phyloP scores from a whole-genome alignment of 2,329 filamentous ascomycete genomes.

The Lachnellula occidentalis region DNA sequence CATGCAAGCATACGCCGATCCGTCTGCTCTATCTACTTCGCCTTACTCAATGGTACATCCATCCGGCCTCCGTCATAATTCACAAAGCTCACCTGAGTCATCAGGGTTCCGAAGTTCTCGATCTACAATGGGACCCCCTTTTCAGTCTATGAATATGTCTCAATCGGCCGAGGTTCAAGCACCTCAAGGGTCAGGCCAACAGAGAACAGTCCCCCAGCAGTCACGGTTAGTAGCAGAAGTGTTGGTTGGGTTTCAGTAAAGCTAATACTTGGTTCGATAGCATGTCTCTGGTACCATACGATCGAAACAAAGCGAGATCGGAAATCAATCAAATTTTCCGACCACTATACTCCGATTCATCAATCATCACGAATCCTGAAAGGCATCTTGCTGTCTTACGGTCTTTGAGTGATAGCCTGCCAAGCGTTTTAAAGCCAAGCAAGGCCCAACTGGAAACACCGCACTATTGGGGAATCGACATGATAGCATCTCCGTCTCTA shows the following conservation, averaged over 20 bases:
- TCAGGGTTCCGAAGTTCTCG: slow-evolving; percentile 32
- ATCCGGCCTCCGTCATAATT: slow-evolving; percentile 32
- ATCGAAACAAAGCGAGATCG: slow-evolving; percentile 32
- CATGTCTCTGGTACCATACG: slow-evolving; percentile 30
- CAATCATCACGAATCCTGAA: slow-evolving; percentile 31
- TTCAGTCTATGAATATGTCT: slow-evolving; percentile 31
- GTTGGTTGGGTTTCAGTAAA: background rate
- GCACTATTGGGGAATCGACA: slow-evolving; percentile 38
- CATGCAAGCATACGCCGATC: slow-evolving; percentile 29
- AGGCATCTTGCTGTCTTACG: slow-evolving; percentile 30
- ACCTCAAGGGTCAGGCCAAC: slow-evolving; percentile 10
- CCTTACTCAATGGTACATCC: slow-evolving; percentile 33
- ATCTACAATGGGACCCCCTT: slow-evolving; percentile 30
- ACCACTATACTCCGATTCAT: slow-evolving; percentile 32
- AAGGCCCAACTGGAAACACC: slow-evolving; percentile 35
- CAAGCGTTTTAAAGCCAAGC: slow-evolving; percentile 33
- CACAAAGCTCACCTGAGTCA: slow-evolving; percentile 34
- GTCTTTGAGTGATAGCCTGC: slow-evolving; percentile 31
- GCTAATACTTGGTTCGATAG: slow-evolving; percentile 23
- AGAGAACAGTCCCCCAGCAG: slow-evolving; percentile 16
- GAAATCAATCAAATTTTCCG: slow-evolving; percentile 33
- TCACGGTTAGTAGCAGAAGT: slow-evolving; percentile 14
- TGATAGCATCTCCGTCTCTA: slow-evolving; percentile 37
- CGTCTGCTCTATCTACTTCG: slow-evolving; percentile 24
- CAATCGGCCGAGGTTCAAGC: slow-evolving; percentile 20